Percentiles rank a stretch among this genome's conserved stretches.
Conservation (phyloP, 1,284 basidiomycete species). For the Amylostereum chailletii region DNA sequence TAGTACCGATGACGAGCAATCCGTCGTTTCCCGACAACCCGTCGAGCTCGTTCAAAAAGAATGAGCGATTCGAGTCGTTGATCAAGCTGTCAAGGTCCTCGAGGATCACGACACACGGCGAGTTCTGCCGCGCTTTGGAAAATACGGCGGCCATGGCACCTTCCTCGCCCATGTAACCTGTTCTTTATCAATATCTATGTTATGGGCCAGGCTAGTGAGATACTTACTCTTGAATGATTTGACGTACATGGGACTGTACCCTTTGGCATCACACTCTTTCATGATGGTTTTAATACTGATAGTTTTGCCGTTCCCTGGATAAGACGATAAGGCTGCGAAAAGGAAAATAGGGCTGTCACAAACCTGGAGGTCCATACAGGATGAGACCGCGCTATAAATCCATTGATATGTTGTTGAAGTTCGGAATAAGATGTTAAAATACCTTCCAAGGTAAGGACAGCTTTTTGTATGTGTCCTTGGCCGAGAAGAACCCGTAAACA, state of each 20-base stretch:
- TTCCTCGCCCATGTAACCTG: slow-evolving; percentile 62
- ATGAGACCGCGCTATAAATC: slow-evolving; percentile 57
- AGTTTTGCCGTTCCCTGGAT: slow-evolving; percentile 73
- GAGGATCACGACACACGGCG: slow-evolving; percentile 70
- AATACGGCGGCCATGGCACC: slow-evolving; percentile 57
- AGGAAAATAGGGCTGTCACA: slow-evolving; percentile 7
- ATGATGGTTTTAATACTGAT: slow-evolving; percentile 72
- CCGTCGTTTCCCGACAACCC: slow-evolving; percentile 72
- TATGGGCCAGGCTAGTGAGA: neutral
- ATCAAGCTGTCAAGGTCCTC: slow-evolving; percentile 81
- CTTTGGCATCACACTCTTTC: slow-evolving; percentile 52
- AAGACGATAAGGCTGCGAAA: neutral
- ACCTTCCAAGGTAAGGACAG: slow-evolving; percentile 80
- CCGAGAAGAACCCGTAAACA: slow-evolving; percentile 69
- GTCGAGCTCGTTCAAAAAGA: slow-evolving; percentile 80
- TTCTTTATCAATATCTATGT: slow-evolving; percentile 1
- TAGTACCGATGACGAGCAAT: slow-evolving; percentile 69
- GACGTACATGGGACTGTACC: slow-evolving; percentile 68
- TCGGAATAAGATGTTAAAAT: slow-evolving; percentile 2
- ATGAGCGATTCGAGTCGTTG: slow-evolving; percentile 67
- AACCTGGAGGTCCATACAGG: slow-evolving; percentile 66
- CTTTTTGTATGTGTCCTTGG: slow-evolving; percentile 61
- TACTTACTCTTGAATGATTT: slow-evolving; percentile 56
- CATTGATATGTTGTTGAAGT: neutral
- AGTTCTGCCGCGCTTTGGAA: slow-evolving; percentile 51